Percentiles rank a stretch among this genome's conserved stretches.
Conservation (phyloP, 1,284 basidiomycete genomes). For the Omphalotus olearius region DNA sequence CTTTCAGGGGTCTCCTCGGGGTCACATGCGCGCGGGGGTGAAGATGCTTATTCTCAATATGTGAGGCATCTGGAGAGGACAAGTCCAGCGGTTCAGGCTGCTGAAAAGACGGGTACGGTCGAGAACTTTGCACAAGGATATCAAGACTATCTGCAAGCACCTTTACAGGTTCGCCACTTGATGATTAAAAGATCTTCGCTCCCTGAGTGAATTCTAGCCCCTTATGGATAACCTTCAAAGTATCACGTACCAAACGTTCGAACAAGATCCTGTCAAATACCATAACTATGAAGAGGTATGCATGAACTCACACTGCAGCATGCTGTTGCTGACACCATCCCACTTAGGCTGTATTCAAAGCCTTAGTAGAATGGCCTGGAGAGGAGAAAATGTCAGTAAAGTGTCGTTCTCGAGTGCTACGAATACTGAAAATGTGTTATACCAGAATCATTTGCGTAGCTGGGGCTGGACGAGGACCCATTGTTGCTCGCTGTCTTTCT, state of each 20-base stretch:
- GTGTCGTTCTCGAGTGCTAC: neutral
- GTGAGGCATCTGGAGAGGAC: conserved; percentile 79
- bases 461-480: conserved; percentile 92
- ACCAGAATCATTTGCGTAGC: conserved; percentile 82
- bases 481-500: conserved; percentile 83
- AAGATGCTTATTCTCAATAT: conserved; percentile 89
- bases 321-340: conserved; percentile 12
- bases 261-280: conserved; percentile 97
- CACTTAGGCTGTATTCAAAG: conserved; percentile 72
- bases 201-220: conserved; percentile 50
- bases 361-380: conserved; percentile 68
- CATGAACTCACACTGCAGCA: conserved; percentile 9
- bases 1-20: conserved; percentile 64
- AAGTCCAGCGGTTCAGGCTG: conserved; percentile 56
- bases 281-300: conserved; percentile 87
- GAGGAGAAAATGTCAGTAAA: conserved; percentile 52
- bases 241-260: conserved; percentile 95
- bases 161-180: conserved; percentile 63
- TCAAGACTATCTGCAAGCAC: conserved; percentile 94
- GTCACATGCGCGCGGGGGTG: conserved; percentile 77
- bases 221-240: conserved; percentile 97
- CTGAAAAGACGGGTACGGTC: conserved; percentile 62
- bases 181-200: conserved; percentile 6
- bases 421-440: neutral
- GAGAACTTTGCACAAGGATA: conserved; percentile 92